Conservation (phyloP, 2,329 filamentous ascomycete genomes). For the Trichoderma oligosporum region DNA sequence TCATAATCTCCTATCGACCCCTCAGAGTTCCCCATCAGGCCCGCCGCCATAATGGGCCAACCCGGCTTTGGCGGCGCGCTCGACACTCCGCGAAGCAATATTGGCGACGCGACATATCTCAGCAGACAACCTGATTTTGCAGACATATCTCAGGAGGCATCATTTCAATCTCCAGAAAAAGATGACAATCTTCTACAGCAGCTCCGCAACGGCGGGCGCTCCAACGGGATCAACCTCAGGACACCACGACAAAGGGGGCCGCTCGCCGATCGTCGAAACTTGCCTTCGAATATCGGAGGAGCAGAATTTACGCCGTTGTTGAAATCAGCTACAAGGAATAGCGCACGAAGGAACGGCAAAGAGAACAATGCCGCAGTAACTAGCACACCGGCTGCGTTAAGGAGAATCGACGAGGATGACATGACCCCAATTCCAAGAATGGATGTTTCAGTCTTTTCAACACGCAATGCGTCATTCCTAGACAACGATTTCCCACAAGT, state of each 20-base stretch:
- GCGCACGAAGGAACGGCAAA: conserved; percentile 61
- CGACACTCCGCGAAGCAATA: conserved; percentile 81
- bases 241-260: conserved; percentile 72
- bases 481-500: conserved; percentile 72
- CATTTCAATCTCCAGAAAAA: conserved; percentile 77
- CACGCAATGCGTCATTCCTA: conserved; percentile 60
- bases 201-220: conserved; percentile 60
- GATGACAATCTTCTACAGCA: conserved; percentile 66
- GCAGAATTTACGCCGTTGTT: conserved; percentile 93
- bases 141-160: conserved; percentile 82
- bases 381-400: conserved; percentile 63
- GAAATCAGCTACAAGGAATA: conserved; percentile 73
- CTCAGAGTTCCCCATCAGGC: background rate
- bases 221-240: conserved; percentile 54
- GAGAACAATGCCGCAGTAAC: conserved; percentile 56
- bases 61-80: conserved; percentile 61
- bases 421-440: conserved; percentile 71
- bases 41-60: conserved; percentile 52
- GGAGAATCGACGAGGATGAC: conserved; percentile 65
- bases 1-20: background rate
- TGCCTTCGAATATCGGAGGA: conserved; percentile 60
- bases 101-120: conserved; percentile 80
- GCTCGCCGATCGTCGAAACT: conserved; percentile 67
- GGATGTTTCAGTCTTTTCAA: conserved; percentile 67
- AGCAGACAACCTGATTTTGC: conserved; percentile 63